phyloP scores from a whole-genome alignment of 202 grass and related monocot species.

The Bolboschoenoplectus hybrid region DNA sequence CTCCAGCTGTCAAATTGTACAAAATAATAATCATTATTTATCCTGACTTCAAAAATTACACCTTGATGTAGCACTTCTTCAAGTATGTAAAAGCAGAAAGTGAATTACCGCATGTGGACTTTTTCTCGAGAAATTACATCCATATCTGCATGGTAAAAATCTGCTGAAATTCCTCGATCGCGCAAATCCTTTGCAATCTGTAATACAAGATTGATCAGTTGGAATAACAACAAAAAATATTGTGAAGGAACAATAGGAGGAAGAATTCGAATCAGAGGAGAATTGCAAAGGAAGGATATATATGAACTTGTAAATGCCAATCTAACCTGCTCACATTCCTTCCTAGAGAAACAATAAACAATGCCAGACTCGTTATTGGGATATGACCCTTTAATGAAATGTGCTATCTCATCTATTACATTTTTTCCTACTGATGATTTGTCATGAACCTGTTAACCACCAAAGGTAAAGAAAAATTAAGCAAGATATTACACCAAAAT shows the following conservation, averaged over 20 bases:
- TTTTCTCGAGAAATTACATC: constrained; percentile 75
- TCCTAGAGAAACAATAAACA: constrained; percentile 95
- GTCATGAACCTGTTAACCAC: constrained; percentile 65
- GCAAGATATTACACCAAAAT: not conserved
- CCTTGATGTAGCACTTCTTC: constrained; percentile 20
- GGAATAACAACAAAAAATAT: constrained; percentile 21
- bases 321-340: constrained; percentile 90
- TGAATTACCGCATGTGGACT: constrained; percentile 66
- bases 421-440: constrained; percentile 81
- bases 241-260: constrained; percentile 1
- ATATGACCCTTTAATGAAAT: constrained; percentile 73
- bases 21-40: constrained; percentile 38
- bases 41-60: constrained; percentile 22
- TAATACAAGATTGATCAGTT: not conserved
- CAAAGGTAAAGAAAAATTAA: constrained; percentile 34
- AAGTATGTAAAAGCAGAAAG: constrained; percentile 20
- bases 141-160: constrained; percentile 98
- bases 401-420: constrained; percentile 86
- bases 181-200: constrained; percentile 81
- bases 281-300: constrained; percentile 20
- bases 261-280: constrained; percentile 26
- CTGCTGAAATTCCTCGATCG: constrained; percentile 76
- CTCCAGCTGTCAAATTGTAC: constrained; percentile 77
- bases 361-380: constrained; percentile 94
- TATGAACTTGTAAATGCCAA: constrained; percentile 19